A percentile compares a stretch with the other conserved stretches of the same genome.
phyloP scores from a whole-genome alignment of 352 stramenopile species.

The Phytophthora pinifolia region DNA sequence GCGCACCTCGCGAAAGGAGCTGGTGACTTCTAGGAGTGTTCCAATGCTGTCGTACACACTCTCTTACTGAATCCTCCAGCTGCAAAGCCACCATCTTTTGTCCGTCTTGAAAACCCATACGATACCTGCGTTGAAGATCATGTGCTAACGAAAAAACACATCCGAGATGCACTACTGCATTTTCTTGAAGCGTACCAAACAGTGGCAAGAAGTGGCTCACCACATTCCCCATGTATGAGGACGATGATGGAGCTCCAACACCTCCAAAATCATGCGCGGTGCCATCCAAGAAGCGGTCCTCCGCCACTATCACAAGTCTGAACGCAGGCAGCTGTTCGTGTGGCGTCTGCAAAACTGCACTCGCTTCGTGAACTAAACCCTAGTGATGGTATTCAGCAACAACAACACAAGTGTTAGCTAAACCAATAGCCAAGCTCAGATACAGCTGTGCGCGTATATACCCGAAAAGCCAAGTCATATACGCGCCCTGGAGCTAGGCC shows the following conservation, averaged over 20 bases:
- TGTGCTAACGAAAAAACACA: conserved; percentile 31
- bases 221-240: conserved; percentile 36
- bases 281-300: conserved; percentile 29
- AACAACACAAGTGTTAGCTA: background rate
- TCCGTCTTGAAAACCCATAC: conserved; percentile 9
- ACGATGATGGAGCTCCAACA: background rate
- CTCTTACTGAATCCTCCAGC: conserved; percentile 28
- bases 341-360: conserved; percentile 31
- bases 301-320: conserved; percentile 26
- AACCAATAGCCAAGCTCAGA: background rate
- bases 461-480: conserved; percentile 45
- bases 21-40: conserved; percentile 31
- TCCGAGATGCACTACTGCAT: conserved; percentile 44
- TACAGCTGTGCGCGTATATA: conserved; percentile 6
- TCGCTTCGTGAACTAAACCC: conserved; percentile 22
- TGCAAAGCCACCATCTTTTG: background rate
- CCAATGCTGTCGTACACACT: conserved; percentile 47
- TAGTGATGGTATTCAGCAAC: conserved; percentile 8
- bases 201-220: conserved; percentile 27
- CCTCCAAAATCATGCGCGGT: background rate
- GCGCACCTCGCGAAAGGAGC: conserved; percentile 37
- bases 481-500: conserved; percentile 31
- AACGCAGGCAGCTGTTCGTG: conserved; percentile 33
- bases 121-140: conserved; percentile 30
- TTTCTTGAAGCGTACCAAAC: conserved; percentile 23